A percentile compares a stretch with the other conserved stretches of the same genome.
These are phyloP conservation scores for Lathyrus sativus DNA, from an alignment of 306 rosid species.

Conservation along the genomic window DNA sequence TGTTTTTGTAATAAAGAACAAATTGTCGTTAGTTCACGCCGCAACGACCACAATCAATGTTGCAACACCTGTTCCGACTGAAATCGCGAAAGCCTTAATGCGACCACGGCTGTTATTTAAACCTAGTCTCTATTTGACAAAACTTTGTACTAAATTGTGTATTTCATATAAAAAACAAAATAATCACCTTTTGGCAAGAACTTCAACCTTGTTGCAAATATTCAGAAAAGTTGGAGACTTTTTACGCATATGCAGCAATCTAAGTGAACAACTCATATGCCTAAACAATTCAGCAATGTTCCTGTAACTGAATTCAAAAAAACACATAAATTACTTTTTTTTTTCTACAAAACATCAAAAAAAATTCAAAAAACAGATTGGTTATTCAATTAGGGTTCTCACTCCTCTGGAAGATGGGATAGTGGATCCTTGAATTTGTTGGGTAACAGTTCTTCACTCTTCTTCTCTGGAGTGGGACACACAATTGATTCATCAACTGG, in stretches of 20 bases:
- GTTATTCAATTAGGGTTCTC: slow-evolving; percentile 30
- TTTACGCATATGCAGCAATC: slow-evolving; percentile 53
- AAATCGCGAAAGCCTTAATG: too few relatives aligned
- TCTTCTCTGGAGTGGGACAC: slow-evolving; percentile 65
- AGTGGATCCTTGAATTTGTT: slow-evolving; percentile 35
- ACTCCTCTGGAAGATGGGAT: slow-evolving; percentile 53
- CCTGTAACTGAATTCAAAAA: slow-evolving; percentile 45
- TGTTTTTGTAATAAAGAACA: too few relatives aligned
- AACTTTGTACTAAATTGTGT: neutral
- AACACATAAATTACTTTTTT: slow-evolving; percentile 4
- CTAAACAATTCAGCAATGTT: slow-evolving; percentile 49
- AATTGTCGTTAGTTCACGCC: too few relatives aligned
- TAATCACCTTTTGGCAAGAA: slow-evolving; percentile 56
- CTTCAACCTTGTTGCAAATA: slow-evolving; percentile 55
- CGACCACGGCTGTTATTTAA: too few relatives aligned
- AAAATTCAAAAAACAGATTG: neutral
- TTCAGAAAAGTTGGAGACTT: slow-evolving; percentile 57
- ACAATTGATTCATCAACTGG: slow-evolving; percentile 42
- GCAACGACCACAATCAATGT: too few relatives aligned
- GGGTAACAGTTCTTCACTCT: slow-evolving; percentile 41
- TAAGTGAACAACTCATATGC: slow-evolving; percentile 55
- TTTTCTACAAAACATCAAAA: neutral
- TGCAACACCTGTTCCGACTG: too few relatives aligned
- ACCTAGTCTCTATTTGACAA: neutral
- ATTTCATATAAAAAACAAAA: neutral